Evolutionary conservation across 2,329 filamentous ascomycete genomes (phyloP), one percentile per base, ranked within the genome.

Genomic region (Fusarium metavorans): DNA sequence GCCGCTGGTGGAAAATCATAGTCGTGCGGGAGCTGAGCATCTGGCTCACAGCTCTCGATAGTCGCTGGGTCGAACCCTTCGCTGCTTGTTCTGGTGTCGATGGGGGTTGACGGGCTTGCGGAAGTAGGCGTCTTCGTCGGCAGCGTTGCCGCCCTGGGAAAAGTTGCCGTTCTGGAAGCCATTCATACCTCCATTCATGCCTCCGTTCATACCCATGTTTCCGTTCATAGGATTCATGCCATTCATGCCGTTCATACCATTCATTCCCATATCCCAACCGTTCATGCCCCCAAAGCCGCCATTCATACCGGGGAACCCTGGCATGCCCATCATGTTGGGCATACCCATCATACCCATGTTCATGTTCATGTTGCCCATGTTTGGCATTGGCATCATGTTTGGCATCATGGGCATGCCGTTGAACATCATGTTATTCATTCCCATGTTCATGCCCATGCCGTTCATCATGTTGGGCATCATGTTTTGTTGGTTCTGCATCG

Each of bases 61-160:
- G 84, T 99, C 97, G 81, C 94, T 97, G 13, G 95, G 95, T 65
- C 97, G 90, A 64, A 94, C 91, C 77, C 94, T 89, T 74, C 93
- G 91, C 78, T 95, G 92, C 78, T 93, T 90, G 80, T 95, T 94
- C 82, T 95, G 93, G 81, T 97, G 94, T 60, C 97, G 91, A 81
- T 98, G 94, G 3, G 95, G 96, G 81, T 99, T 99, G 72, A 98
- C 94, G 0, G 97, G 97, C 82, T 98, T 96, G 67, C 97, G 91
- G 82, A 98, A 97, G 84, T 99, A 99, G 8, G 97, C 94, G 70
- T 95, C 94, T 67, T 97, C 95, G 66, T 97, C 94, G 73, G 91
- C 91, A 68, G 89, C 92, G 3, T 54, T 54, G 8, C 50, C 50
- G n/a, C 88, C 88, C 68, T 86, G 85, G 1, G 83, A 79, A 58